phyloP scores from a whole-genome alignment of 495 filamentous ascomycete genomes.

The Penicillium maclennaniae region DNA sequence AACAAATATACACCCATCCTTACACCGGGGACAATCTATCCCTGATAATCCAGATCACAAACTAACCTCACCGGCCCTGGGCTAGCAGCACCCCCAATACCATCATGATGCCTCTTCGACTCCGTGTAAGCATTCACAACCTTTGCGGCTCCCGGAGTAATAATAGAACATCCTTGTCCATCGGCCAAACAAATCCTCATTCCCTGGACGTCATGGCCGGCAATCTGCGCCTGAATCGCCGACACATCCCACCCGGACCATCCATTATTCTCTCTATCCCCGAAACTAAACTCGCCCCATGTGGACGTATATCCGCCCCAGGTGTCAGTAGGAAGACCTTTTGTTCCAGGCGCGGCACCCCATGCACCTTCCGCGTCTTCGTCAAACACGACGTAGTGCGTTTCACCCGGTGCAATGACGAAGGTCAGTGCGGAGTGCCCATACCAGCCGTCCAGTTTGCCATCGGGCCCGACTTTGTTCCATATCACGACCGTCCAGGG shows the following conservation, averaged over 20 bases:
- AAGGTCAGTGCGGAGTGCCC: slow-evolving; percentile 41
- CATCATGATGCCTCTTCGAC: slow-evolving; percentile 27
- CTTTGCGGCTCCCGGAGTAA: slow-evolving; percentile 26
- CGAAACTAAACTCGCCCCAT: slow-evolving; percentile 47
- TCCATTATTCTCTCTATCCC: slow-evolving; percentile 29
- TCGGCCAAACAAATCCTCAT: slow-evolving; percentile 36
- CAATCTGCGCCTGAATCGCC: slow-evolving; percentile 42
- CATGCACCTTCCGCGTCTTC: slow-evolving; percentile 42
- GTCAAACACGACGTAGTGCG: slow-evolving; percentile 46
- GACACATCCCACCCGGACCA: slow-evolving; percentile 47
- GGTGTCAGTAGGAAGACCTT: slow-evolving; percentile 28
- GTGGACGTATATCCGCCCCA: slow-evolving; percentile 40
- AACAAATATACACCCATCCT: slow-evolving; percentile 1
- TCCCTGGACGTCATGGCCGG: slow-evolving; percentile 29
- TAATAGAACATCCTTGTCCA: slow-evolving; percentile 30
- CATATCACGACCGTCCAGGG: slow-evolving; percentile 47
- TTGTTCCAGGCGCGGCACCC: slow-evolving; percentile 34
- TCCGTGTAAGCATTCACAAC: slow-evolving; percentile 34
- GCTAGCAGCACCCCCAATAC: slow-evolving; percentile 32
- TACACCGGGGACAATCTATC: slow-evolving; percentile 3
- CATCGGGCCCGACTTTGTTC: slow-evolving; percentile 51
- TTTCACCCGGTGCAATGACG: slow-evolving; percentile 39
- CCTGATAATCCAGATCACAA: slow-evolving; percentile 31
- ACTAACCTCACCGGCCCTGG: slow-evolving; percentile 31
- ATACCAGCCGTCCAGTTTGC: slow-evolving; percentile 44